Percentiles rank a stretch among this genome's conserved stretches.
Evolutionary conservation across 1,139 yeast species (phyloP).

Genomic region (Protomyces gravidus): DNA sequence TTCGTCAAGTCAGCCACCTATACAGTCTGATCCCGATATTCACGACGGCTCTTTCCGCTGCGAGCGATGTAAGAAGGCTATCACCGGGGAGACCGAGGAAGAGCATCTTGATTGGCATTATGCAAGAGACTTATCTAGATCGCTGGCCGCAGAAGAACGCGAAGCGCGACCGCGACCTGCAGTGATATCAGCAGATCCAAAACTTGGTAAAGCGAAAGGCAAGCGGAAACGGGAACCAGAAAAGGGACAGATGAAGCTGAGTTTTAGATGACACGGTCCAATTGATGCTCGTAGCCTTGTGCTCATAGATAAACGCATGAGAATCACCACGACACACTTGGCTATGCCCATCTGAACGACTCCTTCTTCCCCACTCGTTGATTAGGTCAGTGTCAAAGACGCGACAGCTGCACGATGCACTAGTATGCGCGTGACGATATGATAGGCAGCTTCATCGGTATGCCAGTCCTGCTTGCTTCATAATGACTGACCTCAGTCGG

Average conservation of each 20-base stretch:
- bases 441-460: neutral
- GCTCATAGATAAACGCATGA: too few species aligned
- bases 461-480: too few species aligned
- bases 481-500: neutral
- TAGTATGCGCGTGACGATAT: neutral
- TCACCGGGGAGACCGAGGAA: slow-evolving; percentile 33
- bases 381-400: neutral
- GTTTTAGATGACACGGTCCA: too few species aligned
- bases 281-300: too few species aligned
- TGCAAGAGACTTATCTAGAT: slow-evolving; percentile 46
- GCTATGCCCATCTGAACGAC: too few species aligned
- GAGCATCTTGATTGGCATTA: slow-evolving; percentile 46
- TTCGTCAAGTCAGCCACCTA: neutral
- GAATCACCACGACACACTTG: too few species aligned
- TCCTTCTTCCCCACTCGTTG: neutral
- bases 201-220: neutral
- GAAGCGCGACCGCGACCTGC: neutral
- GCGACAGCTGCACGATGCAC: too few species aligned
- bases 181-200: neutral
- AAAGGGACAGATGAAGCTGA: neutral
- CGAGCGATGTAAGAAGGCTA: slow-evolving; percentile 20
- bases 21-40: neutral
- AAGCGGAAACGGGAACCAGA: neutral
- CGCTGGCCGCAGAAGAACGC: slow-evolving; percentile 5
- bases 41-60: slow-evolving; percentile 20